phyloP scores from a whole-genome alignment of 768 basidiomycete species.

The Auriscalpium microsporum region DNA sequence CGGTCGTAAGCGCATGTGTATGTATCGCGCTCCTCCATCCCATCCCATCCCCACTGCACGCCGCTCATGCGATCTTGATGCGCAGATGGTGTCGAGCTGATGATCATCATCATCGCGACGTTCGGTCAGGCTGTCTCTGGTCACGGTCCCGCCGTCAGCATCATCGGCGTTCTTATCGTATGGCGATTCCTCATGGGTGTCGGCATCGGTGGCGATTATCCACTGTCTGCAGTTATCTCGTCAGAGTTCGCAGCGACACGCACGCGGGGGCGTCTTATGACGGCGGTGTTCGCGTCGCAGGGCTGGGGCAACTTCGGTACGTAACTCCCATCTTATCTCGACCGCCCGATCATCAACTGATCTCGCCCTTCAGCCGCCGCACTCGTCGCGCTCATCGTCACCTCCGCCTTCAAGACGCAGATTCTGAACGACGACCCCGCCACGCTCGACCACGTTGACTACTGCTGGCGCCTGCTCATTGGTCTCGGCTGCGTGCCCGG shows the following conservation, averaged over 20 bases:
- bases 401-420: slow-evolving; percentile 57
- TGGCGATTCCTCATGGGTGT: slow-evolving; percentile 83
- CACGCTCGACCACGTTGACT: slow-evolving; percentile 50
- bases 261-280: slow-evolving; percentile 80
- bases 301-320: slow-evolving; percentile 81
- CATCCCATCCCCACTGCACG: background rate
- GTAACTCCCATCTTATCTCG: slow-evolving; percentile 15
- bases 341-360: background rate
- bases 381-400: slow-evolving; percentile 55
- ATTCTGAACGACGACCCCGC: slow-evolving; percentile 38
- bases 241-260: slow-evolving; percentile 80
- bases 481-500: slow-evolving; percentile 83
- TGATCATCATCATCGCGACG: slow-evolving; percentile 74
- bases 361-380: slow-evolving; percentile 40
- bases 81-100: slow-evolving; percentile 61
- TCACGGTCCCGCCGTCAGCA: slow-evolving; percentile 51
- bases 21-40: slow-evolving; percentile 18
- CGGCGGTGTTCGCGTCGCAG: slow-evolving; percentile 77
- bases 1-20: slow-evolving; percentile 54
- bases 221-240: slow-evolving; percentile 76
- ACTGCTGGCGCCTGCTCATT: slow-evolving; percentile 81
- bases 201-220: slow-evolving; percentile 88
- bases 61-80: background rate
- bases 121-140: slow-evolving; percentile 77
- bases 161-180: slow-evolving; percentile 69